phyloP scores from a whole-genome alignment of 2,329 filamentous ascomycete species.

The Cladosporium sp. region DNA sequence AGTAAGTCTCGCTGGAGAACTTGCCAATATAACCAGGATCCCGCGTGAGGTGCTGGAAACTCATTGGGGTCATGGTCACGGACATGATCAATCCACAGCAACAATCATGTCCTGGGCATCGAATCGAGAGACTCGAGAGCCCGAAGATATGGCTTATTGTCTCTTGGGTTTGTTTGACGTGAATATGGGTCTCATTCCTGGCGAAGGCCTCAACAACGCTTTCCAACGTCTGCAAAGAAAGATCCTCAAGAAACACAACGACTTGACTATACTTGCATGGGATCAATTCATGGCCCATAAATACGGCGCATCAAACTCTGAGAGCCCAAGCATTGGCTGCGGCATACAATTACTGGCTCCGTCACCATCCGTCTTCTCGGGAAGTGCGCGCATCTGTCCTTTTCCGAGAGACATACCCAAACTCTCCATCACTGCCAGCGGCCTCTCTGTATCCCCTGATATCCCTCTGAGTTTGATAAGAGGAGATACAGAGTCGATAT shows the following conservation, averaged over 20 bases:
- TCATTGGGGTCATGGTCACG: neutral
- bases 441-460: too few species aligned
- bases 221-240: conserved; percentile 25
- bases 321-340: too few species aligned
- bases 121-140: conserved; percentile 15
- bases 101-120: conserved; percentile 19
- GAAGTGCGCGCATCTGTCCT: neutral
- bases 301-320: too few species aligned
- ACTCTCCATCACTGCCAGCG: too few species aligned
- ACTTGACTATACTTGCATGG: conserved; percentile 25
- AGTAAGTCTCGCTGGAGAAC: too few species aligned
- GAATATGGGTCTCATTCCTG: conserved; percentile 23
- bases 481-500: too few species aligned
- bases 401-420: too few species aligned
- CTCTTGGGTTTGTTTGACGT: conserved; percentile 23
- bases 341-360: neutral
- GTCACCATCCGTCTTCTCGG: neutral
- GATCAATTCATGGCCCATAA: too few species aligned
- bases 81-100: neutral
- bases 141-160: conserved; percentile 22
- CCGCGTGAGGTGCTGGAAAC: neutral
- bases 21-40: neutral
- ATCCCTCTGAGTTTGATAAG: too few species aligned
- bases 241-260: conserved; percentile 19
- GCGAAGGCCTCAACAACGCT: conserved; percentile 17